Evolutionary conservation across 306 rosid genomes (phyloP).

Genomic region (Aeschynomene evenia): DNA sequence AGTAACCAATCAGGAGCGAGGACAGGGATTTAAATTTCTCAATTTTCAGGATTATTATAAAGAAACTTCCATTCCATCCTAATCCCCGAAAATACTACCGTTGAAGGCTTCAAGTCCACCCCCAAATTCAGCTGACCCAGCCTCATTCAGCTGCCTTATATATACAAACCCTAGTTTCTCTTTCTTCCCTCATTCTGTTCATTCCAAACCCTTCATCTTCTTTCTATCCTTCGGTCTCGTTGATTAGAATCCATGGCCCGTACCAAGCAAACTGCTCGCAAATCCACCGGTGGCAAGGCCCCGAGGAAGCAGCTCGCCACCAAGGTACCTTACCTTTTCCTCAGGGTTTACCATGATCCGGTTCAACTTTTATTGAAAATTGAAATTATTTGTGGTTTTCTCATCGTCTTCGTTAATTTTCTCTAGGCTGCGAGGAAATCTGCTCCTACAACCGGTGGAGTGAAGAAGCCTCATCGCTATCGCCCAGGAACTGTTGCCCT

Average conservation of each 20-base stretch:
- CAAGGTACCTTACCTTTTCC: conserved; percentile 30
- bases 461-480: conserved; percentile 31
- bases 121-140: conserved; percentile 1
- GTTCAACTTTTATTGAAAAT: not conserved
- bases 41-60: too few species aligned
- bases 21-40: conserved; percentile 9
- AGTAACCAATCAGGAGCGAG: conserved; percentile 30
- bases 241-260: conserved; percentile 46
- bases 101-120: not conserved
- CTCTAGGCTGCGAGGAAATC: conserved; percentile 53
- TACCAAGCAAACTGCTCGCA: conserved; percentile 49
- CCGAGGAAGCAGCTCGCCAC: conserved; percentile 55
- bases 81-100: not conserved
- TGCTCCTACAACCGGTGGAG: conserved; percentile 54
- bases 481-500: conserved; percentile 3
- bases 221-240: not conserved
- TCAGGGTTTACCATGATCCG: not conserved
- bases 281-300: not conserved
- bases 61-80: too few species aligned
- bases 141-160: not conserved
- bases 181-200: not conserved
- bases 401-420: not conserved
- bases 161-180: not conserved
- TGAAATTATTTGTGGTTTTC: not conserved
- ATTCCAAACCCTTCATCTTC: not conserved